Evolutionary conservation across 2,329 filamentous ascomycete species (phyloP).

Genomic region (Aspergillus latus): DNA sequence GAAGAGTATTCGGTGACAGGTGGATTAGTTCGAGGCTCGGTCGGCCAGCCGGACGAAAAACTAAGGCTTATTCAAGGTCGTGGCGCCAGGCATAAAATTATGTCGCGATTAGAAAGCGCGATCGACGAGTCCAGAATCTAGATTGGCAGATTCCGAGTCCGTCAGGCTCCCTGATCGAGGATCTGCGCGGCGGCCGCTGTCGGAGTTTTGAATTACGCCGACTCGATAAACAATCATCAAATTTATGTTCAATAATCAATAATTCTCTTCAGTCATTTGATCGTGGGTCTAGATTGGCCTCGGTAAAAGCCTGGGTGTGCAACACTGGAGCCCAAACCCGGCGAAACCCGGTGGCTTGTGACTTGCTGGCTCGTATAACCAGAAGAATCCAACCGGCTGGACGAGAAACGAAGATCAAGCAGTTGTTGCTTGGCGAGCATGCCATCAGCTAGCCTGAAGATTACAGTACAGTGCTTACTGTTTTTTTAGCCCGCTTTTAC

Average conservation of each 20-base stretch:
- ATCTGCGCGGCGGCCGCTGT: too few species aligned
- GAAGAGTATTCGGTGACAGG: conserved; percentile 1
- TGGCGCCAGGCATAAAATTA: not conserved
- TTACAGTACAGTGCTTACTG: not conserved
- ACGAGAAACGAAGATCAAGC: not conserved
- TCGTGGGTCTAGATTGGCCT: too few species aligned
- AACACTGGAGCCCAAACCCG: not conserved
- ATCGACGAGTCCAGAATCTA: too few species aligned
- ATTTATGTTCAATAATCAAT: not conserved
- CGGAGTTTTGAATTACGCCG: not conserved
- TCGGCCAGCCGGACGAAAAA: not conserved
- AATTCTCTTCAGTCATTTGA: too few species aligned
- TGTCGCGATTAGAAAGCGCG: not conserved
- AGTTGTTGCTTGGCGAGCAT: not conserved
- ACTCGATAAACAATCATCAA: not conserved
- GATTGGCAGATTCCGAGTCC: too few species aligned
- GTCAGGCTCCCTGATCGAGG: too few species aligned
- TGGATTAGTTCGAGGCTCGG: not conserved
- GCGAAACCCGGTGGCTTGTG: not conserved
- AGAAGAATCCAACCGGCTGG: not conserved
- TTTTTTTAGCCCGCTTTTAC: not conserved
- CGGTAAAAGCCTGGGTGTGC: not conserved
- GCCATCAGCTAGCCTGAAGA: not conserved
- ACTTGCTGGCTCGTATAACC: conserved; percentile 2
- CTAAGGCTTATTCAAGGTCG: not conserved